Evolutionary conservation across 306 rosid species (phyloP).

Genomic region (Lagenaria siceraria): DNA sequence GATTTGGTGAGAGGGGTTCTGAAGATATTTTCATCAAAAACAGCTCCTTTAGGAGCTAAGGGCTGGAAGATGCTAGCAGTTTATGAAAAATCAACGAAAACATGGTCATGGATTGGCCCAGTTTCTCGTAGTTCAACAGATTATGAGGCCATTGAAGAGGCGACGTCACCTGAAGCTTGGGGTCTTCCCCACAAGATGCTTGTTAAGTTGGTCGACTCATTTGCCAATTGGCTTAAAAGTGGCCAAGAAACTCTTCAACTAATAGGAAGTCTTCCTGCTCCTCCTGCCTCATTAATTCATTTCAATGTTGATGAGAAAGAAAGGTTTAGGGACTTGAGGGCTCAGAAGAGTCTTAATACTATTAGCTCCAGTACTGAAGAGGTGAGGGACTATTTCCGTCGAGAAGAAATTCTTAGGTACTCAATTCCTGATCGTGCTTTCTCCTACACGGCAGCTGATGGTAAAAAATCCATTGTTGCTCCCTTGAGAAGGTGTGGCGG

Average conservation of each 20-base stretch:
- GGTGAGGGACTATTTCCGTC: conserved; percentile 81
- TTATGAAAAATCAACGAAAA: conserved; percentile 63
- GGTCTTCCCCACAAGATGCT: conserved; percentile 91
- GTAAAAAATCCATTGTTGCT: conserved; percentile 93
- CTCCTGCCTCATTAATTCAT: conserved; percentile 87
- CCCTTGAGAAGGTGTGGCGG: conserved; percentile 98
- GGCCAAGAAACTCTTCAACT: conserved; percentile 98
- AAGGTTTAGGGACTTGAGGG: conserved; percentile 90
- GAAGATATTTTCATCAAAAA: conserved; percentile 86
- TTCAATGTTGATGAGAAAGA: conserved; percentile 93
- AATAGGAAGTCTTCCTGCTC: conserved; percentile 95
- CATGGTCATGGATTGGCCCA: conserved; percentile 95
- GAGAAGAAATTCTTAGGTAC: conserved; percentile 92
- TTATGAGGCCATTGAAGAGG: conserved; percentile 62
- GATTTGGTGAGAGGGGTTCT: conserved; percentile 98
- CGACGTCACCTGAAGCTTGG: conserved; percentile 87
- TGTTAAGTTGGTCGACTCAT: conserved; percentile 91
- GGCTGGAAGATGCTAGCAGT: conserved; percentile 82
- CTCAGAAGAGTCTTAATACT: conserved; percentile 97
- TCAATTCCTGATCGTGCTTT: conserved; percentile 98
- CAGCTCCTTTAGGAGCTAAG: conserved; percentile 94
- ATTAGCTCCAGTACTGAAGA: conserved; percentile 82
- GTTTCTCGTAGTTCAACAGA: conserved; percentile 41
- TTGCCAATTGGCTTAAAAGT: conserved; percentile 98
- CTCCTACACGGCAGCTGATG: conserved; percentile 94